Percentiles rank a stretch among this genome's conserved stretches.
phyloP scores from a whole-genome alignment of 345 rosid species.

The Camelina hispida region DNA sequence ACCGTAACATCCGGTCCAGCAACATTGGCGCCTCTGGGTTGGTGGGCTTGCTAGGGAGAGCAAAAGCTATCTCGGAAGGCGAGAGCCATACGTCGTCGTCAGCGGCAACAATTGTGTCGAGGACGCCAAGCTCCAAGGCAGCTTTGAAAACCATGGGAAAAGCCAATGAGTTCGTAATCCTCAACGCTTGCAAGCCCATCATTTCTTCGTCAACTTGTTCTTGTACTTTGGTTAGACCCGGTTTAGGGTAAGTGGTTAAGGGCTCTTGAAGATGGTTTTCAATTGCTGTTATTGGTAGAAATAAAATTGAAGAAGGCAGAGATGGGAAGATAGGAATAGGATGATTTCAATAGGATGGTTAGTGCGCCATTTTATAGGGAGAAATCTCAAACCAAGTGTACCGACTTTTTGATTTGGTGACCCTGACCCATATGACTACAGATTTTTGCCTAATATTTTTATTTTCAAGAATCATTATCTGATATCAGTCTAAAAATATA shows the following conservation, averaged over 20 bases:
- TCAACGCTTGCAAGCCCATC: constrained; percentile 6
- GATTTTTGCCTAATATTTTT: not conserved
- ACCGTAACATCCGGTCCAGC: constrained; percentile 54
- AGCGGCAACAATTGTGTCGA: constrained; percentile 45
- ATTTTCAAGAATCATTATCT: not conserved
- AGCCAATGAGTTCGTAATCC: constrained; percentile 23
- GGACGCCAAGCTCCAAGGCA: constrained; percentile 51
- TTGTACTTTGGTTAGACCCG: not conserved
- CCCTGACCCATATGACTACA: not conserved
- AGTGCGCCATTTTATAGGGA: constrained; percentile 8
- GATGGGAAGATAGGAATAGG: not conserved
- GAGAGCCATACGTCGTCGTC: constrained; percentile 43
- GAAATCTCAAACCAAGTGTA: not conserved
- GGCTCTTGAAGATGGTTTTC: not conserved
- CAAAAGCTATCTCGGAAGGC: constrained; percentile 46
- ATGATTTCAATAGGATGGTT: not conserved
- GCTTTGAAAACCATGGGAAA: constrained; percentile 52
- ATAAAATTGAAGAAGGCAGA: not conserved
- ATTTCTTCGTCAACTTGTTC: not conserved
- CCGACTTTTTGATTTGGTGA: not conserved
- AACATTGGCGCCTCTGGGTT: constrained; percentile 48
- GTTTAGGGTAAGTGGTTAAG: constrained; percentile 7
- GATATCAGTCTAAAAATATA: not conserved
- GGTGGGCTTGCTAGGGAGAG: constrained; percentile 25
- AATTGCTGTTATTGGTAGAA: not conserved